Percentiles rank a stretch among this genome's conserved stretches.
These are phyloP conservation scores for Microcyclosporella mali DNA, from an alignment of 2,329 filamentous ascomycete species.

Conservation along the genomic window DNA sequence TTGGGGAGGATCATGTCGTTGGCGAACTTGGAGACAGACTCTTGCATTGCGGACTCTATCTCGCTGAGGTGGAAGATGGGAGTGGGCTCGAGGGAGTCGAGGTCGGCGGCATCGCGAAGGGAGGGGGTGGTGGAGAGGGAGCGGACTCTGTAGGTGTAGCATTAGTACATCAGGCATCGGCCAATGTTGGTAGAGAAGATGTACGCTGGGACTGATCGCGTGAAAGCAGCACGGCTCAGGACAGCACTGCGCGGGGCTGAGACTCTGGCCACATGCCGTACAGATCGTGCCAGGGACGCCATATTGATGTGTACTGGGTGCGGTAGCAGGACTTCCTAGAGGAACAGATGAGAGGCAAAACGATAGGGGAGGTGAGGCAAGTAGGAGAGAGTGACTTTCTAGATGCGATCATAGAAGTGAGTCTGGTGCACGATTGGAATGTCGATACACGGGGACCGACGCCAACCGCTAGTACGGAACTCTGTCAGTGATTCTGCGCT, in stretches of 20 bases:
- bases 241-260: constrained; percentile 15
- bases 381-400: neutral
- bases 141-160: constrained; percentile 23
- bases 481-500: too few species aligned
- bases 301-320: constrained; percentile 12
- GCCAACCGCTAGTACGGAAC: too few species aligned
- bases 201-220: constrained; percentile 15
- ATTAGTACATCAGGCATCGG: neutral
- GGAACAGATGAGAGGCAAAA: neutral
- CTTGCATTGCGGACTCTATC: constrained; percentile 80
- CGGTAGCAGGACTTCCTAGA: neutral
- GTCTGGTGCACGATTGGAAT: too few species aligned
- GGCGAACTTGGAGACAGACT: constrained; percentile 86
- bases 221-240: constrained; percentile 14
- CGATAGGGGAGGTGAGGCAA: neutral
- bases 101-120: constrained; percentile 44
- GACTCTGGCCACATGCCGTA: constrained; percentile 31
- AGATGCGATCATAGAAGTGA: too few species aligned
- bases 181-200: neutral
- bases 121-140: constrained; percentile 39
- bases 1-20: constrained; percentile 82
- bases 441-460: too few species aligned
- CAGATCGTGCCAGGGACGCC: constrained; percentile 28
- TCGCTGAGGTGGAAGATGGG: constrained; percentile 92
- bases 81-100: constrained; percentile 75